Percentiles rank a stretch among this genome's conserved stretches.
Conservation (phyloP, 1,284 basidiomycete genomes). For the Pyrrhoderma noxium region DNA sequence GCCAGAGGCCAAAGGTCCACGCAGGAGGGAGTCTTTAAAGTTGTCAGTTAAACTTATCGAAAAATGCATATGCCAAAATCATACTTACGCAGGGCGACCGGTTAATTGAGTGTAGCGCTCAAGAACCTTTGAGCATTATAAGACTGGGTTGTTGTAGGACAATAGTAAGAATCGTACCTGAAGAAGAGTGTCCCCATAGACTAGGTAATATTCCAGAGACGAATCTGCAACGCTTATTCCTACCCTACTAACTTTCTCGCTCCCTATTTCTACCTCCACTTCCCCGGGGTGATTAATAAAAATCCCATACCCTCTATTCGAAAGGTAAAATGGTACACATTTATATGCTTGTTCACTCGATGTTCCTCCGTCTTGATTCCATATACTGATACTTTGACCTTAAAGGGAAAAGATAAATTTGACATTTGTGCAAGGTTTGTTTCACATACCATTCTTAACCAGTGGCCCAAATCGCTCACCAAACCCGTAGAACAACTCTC, state of each 20-base stretch:
- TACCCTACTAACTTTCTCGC: slow-evolving; percentile 67
- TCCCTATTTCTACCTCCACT: slow-evolving; percentile 67
- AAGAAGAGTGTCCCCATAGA: slow-evolving; percentile 56
- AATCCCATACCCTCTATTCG: slow-evolving; percentile 62
- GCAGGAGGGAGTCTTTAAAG: slow-evolving; percentile 48
- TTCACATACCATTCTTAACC: slow-evolving; percentile 58
- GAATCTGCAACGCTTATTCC: slow-evolving; percentile 61
- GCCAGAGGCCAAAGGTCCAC: slow-evolving; percentile 73
- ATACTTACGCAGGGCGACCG: slow-evolving; percentile 50
- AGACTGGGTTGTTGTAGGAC: too few relatives aligned
- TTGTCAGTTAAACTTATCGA: neutral
- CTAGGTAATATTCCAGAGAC: slow-evolving; percentile 61
- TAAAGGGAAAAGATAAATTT: too few relatives aligned
- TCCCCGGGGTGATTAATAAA: slow-evolving; percentile 76
- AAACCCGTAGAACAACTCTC: slow-evolving; percentile 65
- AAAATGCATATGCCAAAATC: neutral
- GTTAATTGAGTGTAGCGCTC: slow-evolving; percentile 59
- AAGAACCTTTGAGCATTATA: slow-evolving; percentile 37
- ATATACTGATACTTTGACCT: slow-evolving; percentile 55
- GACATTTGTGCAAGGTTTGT: too few relatives aligned
- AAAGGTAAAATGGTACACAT: slow-evolving; percentile 67
- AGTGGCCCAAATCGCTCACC: slow-evolving; percentile 70
- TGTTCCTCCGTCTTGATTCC: slow-evolving; percentile 69
- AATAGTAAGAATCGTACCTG: slow-evolving; percentile 45
- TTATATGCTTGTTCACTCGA: slow-evolving; percentile 71